Evolutionary conservation across 352 stramenopile species (phyloP).

Genomic region (Phytophthora pistaciae): DNA sequence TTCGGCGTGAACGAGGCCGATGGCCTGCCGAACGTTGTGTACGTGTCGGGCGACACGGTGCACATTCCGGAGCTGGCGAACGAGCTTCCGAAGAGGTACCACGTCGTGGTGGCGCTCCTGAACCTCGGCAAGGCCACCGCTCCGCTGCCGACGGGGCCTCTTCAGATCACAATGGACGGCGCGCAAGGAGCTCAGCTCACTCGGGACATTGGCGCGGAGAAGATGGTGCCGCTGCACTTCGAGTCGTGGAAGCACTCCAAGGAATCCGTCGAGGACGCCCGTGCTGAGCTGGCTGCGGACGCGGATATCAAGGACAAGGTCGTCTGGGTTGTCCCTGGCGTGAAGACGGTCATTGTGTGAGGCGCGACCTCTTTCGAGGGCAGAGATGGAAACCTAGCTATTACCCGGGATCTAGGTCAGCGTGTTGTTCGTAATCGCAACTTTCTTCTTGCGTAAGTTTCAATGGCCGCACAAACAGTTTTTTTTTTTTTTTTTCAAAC

Average conservation of each 20-base stretch:
- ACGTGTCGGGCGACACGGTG: conserved; percentile 50
- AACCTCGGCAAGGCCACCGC: conserved; percentile 43
- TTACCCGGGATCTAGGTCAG: too few relatives aligned
- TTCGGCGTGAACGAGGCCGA: conserved; percentile 37
- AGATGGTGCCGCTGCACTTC: conserved; percentile 52
- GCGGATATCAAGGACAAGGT: conserved; percentile 37
- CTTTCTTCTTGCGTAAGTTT: too few relatives aligned
- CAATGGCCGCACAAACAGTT: too few relatives aligned
- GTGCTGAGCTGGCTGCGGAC: conserved; percentile 17
- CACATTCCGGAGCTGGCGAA: conserved; percentile 40
- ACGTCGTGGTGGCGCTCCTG: conserved; percentile 44
- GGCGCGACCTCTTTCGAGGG: conserved; percentile 13
- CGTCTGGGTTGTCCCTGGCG: conserved; percentile 25
- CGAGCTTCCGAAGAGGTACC: conserved; percentile 36
- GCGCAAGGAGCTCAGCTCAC: conserved; percentile 32
- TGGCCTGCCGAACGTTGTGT: conserved; percentile 47
- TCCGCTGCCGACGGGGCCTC: conserved; percentile 7
- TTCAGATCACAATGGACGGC: conserved; percentile 17
- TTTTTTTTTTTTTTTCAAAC: too few relatives aligned
- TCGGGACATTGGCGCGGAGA: conserved; percentile 34
- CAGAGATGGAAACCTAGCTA: too few relatives aligned
- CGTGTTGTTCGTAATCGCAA: too few relatives aligned
- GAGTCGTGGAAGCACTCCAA: conserved; percentile 55
- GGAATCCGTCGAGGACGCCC: conserved; percentile 12
- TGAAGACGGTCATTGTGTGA: conserved; percentile 30